phyloP scores from a whole-genome alignment of 225 moss, liverwort and hornwort species.

The Bryoerythrophyllum caledonicum region DNA sequence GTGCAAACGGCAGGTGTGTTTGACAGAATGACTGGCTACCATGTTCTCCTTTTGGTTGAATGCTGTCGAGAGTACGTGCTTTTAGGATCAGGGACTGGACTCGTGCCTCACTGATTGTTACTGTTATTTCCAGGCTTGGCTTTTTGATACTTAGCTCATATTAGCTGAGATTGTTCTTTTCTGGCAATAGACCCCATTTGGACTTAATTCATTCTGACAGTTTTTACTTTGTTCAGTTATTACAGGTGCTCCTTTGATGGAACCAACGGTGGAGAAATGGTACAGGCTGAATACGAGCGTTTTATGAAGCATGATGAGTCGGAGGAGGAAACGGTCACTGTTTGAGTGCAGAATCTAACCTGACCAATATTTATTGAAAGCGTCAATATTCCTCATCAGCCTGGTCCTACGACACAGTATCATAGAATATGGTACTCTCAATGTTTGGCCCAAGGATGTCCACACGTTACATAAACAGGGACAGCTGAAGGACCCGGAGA shows the following conservation, averaged over 20 bases:
- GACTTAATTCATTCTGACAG: conserved; percentile 18
- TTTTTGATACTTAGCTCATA: no score
- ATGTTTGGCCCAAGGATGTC: conserved; percentile 27
- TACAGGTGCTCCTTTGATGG: conserved; percentile 90
- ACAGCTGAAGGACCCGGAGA: conserved; percentile 14
- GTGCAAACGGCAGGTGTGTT: conserved; percentile 84
- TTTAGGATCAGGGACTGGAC: conserved; percentile 1
- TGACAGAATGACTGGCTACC: not conserved
- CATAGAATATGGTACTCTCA: not conserved
- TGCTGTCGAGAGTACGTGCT: not conserved
- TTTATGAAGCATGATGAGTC: conserved; percentile 76
- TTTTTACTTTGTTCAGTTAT: conserved; percentile 56
- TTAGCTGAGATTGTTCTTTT: not conserved
- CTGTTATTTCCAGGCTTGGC: not conserved
- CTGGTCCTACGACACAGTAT: not conserved
- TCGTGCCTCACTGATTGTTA: not conserved
- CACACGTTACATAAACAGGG: conserved; percentile 12
- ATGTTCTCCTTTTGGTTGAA: not conserved
- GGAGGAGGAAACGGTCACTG: conserved; percentile 57
- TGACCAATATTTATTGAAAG: conserved; percentile 9
- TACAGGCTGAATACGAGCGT: conserved; percentile 78
- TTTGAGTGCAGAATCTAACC: conserved; percentile 23
- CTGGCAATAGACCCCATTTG: not conserved
- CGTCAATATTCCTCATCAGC: no score
- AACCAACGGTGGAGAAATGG: conserved; percentile 85